Evolutionary conservation across 2,329 filamentous ascomycete species (phyloP), one percentile per base, ranked within the genome.

Genomic region (Dactylellina cionopaga): DNA sequence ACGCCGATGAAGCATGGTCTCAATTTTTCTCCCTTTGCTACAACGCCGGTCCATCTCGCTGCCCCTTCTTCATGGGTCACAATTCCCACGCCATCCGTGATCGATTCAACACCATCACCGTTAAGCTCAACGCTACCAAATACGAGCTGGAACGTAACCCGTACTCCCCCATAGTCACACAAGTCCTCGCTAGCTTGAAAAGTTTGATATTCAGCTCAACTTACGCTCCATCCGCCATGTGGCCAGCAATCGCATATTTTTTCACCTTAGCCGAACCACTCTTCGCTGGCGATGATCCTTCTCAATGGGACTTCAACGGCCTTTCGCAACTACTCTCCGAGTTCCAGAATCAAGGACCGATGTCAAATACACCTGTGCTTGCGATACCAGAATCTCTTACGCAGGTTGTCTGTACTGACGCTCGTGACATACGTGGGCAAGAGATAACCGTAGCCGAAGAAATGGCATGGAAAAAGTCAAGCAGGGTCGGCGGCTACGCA

Each of bases 1-100:
- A 71, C 33, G 51, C 51, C 6, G 66, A 71, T 27, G 52, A 71
- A 41, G 58, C 56, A 10, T 71, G 66, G 66, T 58, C 56, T n/a
- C 19, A 39, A 35, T 71, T 71, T 24, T 71, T 71, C 22, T 24
- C 49, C 5, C 39, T 27, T 1, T 71, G 66, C 25, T 31, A 39
- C 11, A 44, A 71, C 17, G 66, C 66, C 9, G 66, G 66, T 22
- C 47, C 49, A 2, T 13, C 3, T 5, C 33, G 44, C 22, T 71
- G 66, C 25, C 63, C 58, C 35, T 71, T 71, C 41, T 55, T 33
- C 24, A 71, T 58, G 4, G 66, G 51, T 9, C 19, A 43, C 6
- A 59, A 44, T 17, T 37, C 51, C 1, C 56, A 63, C 1, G 51
- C 27, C 2, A 63, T 62, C 27, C 56, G 51, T 1, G 41, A 56